Base-by-base conservation (phyloP, 2,329 filamentous ascomycete genomes). In the Fusarium acutatum region DNA sequence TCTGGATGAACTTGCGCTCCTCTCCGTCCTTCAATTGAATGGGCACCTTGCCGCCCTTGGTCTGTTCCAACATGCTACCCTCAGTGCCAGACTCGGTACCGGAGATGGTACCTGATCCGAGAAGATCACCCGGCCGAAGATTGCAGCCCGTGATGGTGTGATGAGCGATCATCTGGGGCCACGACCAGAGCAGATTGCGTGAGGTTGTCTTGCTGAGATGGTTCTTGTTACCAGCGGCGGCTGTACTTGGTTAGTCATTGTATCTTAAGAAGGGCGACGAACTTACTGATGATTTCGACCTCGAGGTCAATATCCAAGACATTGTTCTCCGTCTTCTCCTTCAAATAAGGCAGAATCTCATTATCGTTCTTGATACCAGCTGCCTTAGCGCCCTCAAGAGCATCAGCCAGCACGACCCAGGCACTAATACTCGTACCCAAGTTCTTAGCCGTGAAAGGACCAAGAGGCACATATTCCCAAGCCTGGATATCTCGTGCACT, bases 141-240 rank as follows among this genome's bases (percentile, higher is more conserved):
- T 91, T 90, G 81, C 94, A 96, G 12, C 94, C 94, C 0, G 91
- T 92, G 65, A 94, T 88, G 6, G 92, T 91, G 80, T 96, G 94
- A 81, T 96, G 94, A 1, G 94, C 89, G 38, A 96, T 84, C 93
- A 96, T 95, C 79, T 96, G 94, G 2, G 92, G 88, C 84, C 94
- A 96, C 0, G 93, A 95, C 87, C 91, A 96, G 4, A 96, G 86
- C 3, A 96, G 85, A 57, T 86, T 81, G 26, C 74, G 80, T 3
- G 82, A 80, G 54, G 78, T 83, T 11, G 82, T 83, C 47, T 74
- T 77, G 22, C 74, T 79, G 18, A 84, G 77, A n/a, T 79, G 76
- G 4, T 76, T 81, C 50, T 78, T 82, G 50, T 79, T 72, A 8
- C 81, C 81, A 15, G 71, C 68, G 38, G 78, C 69, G 7, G 81